Evolutionary conservation across 257 asterid species (phyloP), one percentile per base, ranked within the genome.

Genomic region (Petunia secreta): DNA sequence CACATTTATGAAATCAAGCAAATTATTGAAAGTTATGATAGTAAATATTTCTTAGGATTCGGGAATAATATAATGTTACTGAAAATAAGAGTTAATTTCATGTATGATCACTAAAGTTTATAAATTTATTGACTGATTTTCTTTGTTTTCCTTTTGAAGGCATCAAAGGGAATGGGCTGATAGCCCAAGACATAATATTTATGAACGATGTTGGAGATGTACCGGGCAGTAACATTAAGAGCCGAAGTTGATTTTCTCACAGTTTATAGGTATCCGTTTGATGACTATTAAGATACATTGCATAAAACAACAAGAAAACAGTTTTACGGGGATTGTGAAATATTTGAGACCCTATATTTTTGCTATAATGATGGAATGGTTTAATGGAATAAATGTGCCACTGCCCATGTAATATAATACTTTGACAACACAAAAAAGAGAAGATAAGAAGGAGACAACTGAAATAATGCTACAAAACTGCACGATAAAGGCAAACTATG

Each of bases 271-370:
- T 84, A 78, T 38, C 40, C 11, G 3, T 80, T 84, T 4, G 64
- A 40, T 2, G 87, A 78, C 1, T 62, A 44, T 25, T 82, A 84
- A 71, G 82, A 84, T 7, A 81, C 84, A 3, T 7, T 84, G 4
- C 55, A 59, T 2, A 53, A 62, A 4, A 3, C 4, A 1, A 1
- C 4, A 2, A 77, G 77, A 1, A 8, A 5, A 16, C 77, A 68
- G 11, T 81, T 84, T 68, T 84, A 68, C 37, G 25, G 77, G 25
- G 75, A 69, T 0, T 81, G 84, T 5, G 73, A 80, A 16, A 52
- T 84, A 15, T 15, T 34, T 8, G 84, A 84, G 6, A 48, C 82
- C n/a, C 5, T 80, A 5, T 4, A 52, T 4, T 52, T 2, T 5
- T 1, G 10, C 4, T 80, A 39, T n/a, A 80, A 80, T 25, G 25